Base-by-base conservation (phyloP, 192 early-diverging fungal genomes). In the Entomortierella parvispora region DNA sequence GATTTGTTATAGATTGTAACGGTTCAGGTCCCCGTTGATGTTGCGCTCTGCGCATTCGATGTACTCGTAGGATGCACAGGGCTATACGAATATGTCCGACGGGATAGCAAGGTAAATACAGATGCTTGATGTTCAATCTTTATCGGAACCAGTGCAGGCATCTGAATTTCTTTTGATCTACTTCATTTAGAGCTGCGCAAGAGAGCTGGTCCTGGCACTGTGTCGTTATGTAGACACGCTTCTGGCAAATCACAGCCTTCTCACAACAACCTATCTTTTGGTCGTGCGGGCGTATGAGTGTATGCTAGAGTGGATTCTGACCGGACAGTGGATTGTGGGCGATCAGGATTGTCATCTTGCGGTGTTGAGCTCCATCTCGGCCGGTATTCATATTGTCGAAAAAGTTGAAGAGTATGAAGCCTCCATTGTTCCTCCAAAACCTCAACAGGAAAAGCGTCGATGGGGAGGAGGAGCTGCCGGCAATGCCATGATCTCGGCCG, bases 241-340 rank as follows among this genome's bases (percentile, higher is more conserved):
- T 44, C 60, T 94, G 14, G 51, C 68, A 22, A 80, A 84, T 46
- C 87, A 90, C 28, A 48, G 33, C 20, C 47, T 49, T 0, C 59
- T 90, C 82, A 49, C 83, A 0, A 62, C 66, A 3, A 80, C 80
- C 20, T 88, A 91, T 42, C 70, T 68, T 3, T 62, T 92, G 23
- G 90, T 94, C 68, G 88, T 91, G 0, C 79, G 79, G 69, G 89
- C 91, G 0, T 94, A 92, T 61, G 92, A 95, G 56, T 87, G 86
- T 59, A 85, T 94, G 82, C 83, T 90, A 28, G 86, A 86, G 42
- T 95, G 94, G 92, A 84, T 88, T 9, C 61, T 94, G 20, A 67
- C 86, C 32, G 92, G 91, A 10, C 82, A 91, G 34, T 94, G 93
- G 93, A 93, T 95, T 42, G 77, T 88, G 2, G 84, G 87, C 54